These are phyloP conservation scores for Phanerochaete sordida DNA, from an alignment of 768 basidiomycete species.

Conservation along the genomic window DNA sequence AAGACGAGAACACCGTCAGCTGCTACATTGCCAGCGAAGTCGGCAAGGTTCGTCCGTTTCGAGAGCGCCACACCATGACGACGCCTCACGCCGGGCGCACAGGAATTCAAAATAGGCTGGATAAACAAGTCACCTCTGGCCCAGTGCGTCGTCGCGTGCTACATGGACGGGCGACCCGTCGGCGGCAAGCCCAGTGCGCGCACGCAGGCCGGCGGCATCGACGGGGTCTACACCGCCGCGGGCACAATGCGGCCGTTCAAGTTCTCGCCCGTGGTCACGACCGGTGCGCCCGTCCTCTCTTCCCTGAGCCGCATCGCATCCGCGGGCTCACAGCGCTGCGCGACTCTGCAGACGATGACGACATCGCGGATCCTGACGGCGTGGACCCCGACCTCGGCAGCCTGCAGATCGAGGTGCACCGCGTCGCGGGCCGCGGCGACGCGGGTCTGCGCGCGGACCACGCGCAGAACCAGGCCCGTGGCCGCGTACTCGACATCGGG, in stretches of 20 bases:
- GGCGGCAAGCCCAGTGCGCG: neutral
- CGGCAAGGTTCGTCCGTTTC: constrained; percentile 5
- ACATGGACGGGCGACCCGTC: constrained; percentile 9
- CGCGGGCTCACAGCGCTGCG: no score
- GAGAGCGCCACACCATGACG: neutral
- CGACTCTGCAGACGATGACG: constrained; percentile 6
- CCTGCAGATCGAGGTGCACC: constrained; percentile 7
- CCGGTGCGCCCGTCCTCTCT: neutral
- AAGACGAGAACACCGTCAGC: constrained; percentile 7
- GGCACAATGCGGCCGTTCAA: neutral
- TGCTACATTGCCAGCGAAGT: constrained; percentile 11
- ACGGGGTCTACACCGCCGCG: neutral
- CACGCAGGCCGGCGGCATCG: neutral
- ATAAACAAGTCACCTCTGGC: neutral
- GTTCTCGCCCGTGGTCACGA: constrained; percentile 1
- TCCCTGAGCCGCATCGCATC: neutral
- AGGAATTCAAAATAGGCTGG: constrained; percentile 9
- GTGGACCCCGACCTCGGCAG: constrained; percentile 5
- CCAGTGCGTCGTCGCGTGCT: neutral
- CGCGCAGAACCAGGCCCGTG: neutral
- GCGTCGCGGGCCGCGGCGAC: neutral
- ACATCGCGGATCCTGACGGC: constrained; percentile 3
- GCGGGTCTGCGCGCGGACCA: neutral
- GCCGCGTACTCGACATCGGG: constrained; percentile 1
- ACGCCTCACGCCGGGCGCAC: neutral